Percentiles rank a stretch among this genome's conserved stretches.
phyloP scores from a whole-genome alignment of 148 eudicot genomes.

The Rhododendron griersonianum region DNA sequence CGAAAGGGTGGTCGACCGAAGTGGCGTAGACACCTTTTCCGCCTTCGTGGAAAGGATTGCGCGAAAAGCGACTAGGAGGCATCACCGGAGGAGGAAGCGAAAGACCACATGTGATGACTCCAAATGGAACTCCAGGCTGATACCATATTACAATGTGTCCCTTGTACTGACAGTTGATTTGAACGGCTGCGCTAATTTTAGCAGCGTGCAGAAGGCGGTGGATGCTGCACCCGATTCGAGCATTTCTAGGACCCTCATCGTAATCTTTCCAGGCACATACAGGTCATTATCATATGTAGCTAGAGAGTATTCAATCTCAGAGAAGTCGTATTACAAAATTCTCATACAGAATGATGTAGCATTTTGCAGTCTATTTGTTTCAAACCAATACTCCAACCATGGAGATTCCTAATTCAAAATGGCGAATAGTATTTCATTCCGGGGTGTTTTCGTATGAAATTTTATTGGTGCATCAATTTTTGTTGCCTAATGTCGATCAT shows the following conservation, averaged over 20 bases:
- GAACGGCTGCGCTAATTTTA: constrained; percentile 68
- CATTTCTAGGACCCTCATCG: constrained; percentile 47
- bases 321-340: not conserved
- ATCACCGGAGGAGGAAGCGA: constrained; percentile 20
- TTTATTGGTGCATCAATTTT: not conserved
- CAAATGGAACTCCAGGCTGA: constrained; percentile 49
- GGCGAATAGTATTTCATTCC: not conserved
- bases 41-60: constrained; percentile 16
- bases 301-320: not conserved
- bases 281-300: constrained; percentile 29
- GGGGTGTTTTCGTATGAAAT: not conserved
- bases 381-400: not conserved
- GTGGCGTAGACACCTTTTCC: constrained; percentile 20
- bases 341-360: not conserved
- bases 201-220: constrained; percentile 73
- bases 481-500: not conserved
- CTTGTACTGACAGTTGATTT: constrained; percentile 51
- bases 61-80: not conserved
- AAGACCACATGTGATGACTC: constrained; percentile 26
- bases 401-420: not conserved
- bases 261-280: constrained; percentile 62
- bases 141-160: constrained; percentile 40
- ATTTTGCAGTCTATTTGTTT: not conserved
- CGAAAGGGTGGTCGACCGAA: constrained; percentile 16
- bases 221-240: constrained; percentile 60